These are phyloP conservation scores for Dimocarpus longan DNA, from an alignment of 345 rosid genomes.

Conservation along the genomic window DNA sequence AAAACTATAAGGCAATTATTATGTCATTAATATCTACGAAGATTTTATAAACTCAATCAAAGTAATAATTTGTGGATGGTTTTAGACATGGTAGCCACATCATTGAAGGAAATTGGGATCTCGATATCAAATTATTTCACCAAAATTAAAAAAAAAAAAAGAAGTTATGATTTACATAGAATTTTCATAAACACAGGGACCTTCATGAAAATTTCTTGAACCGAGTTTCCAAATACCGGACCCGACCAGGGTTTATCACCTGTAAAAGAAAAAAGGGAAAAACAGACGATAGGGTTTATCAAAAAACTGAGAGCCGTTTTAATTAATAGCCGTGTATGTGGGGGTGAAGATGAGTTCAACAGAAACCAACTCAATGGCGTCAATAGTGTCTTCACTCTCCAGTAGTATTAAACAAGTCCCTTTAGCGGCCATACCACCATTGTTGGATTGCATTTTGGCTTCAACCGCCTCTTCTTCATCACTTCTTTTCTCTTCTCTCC, in stretches of 20 bases:
- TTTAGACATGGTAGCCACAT: too few species aligned
- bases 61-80: too few species aligned
- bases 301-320: background rate
- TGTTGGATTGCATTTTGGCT: constrained; percentile 79
- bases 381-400: constrained; percentile 56
- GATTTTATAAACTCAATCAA: too few species aligned
- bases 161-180: too few species aligned
- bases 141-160: too few species aligned
- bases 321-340: too few species aligned
- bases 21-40: too few species aligned
- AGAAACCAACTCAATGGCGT: constrained; percentile 33
- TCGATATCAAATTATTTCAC: too few species aligned
- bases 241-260: background rate
- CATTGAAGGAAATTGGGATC: too few species aligned
- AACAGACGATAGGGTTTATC: background rate
- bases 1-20: too few species aligned
- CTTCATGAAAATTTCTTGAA: background rate
- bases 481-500: constrained; percentile 59
- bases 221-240: background rate
- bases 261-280: background rate
- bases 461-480: constrained; percentile 64
- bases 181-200: background rate
- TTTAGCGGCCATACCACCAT: constrained; percentile 65
- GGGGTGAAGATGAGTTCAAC: constrained; percentile 19
- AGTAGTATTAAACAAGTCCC: constrained; percentile 66